Conservation (phyloP, 345 rosid genomes). For the Gossypium raimondii region DNA sequence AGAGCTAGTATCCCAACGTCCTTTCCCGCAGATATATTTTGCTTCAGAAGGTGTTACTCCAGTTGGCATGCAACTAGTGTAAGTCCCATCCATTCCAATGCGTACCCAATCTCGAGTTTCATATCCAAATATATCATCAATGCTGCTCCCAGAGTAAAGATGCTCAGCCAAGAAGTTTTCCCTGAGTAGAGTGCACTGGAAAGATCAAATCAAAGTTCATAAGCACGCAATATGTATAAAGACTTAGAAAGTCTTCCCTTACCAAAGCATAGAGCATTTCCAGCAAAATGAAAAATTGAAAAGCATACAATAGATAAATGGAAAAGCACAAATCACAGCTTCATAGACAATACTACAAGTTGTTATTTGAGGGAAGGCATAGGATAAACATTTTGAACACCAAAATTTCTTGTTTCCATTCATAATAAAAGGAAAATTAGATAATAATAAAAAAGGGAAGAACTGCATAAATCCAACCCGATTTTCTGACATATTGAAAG, state of each 20-base stretch:
- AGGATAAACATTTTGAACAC: background rate
- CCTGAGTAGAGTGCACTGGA: slow-evolving; percentile 94
- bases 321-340: background rate
- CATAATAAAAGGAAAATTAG: background rate
- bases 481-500: background rate
- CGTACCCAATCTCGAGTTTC: slow-evolving; percentile 18
- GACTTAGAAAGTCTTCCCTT: background rate
- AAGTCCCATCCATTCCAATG: slow-evolving; percentile 24
- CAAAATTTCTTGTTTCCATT: background rate
- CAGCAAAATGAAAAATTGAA: background rate
- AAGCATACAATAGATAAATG: background rate
- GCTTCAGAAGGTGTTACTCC: slow-evolving; percentile 23
- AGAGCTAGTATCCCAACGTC: slow-evolving; percentile 19
- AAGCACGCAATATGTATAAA: slow-evolving; percentile 35
- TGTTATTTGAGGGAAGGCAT: too few species aligned
- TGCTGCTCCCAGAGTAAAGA: slow-evolving; percentile 24
- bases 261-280: background rate
- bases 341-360: background rate
- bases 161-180: slow-evolving; percentile 52
- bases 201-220: slow-evolving; percentile 89
- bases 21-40: slow-evolving; percentile 28
- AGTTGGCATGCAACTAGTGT: slow-evolving; percentile 11
- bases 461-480: background rate
- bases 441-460: background rate
- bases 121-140: slow-evolving; percentile 29